These are phyloP conservation scores for Hymenochaete sp. DNA, from an alignment of 1,284 basidiomycete genomes.

Conservation along the genomic window DNA sequence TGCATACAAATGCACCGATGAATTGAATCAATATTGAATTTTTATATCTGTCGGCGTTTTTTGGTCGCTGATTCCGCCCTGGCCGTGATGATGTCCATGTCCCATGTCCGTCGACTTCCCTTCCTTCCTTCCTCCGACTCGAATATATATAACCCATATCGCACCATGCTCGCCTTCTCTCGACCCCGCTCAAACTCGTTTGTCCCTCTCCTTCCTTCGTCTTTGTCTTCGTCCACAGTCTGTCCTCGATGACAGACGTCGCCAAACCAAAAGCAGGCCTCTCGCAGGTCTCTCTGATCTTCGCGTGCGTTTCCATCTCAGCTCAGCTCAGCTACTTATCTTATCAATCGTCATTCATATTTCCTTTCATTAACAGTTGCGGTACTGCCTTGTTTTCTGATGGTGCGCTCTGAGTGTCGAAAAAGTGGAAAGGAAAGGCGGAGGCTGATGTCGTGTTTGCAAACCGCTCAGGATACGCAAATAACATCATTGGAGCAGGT, in stretches of 20 bases:
- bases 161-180: too few species aligned
- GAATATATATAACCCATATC: too few species aligned
- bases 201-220: background rate
- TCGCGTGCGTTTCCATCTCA: constrained; percentile 48
- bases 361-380: constrained; percentile 51
- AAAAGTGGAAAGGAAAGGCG: background rate
- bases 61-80: too few species aligned
- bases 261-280: constrained; percentile 21
- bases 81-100: too few species aligned
- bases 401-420: constrained; percentile 37
- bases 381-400: constrained; percentile 85
- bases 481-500: constrained; percentile 71
- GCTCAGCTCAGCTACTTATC: background rate
- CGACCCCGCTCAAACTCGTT: too few species aligned
- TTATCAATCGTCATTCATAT: background rate
- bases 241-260: constrained; percentile 5
- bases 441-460: constrained; percentile 7
- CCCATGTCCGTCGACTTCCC: too few species aligned
- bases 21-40: too few species aligned
- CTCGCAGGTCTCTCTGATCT: constrained; percentile 63
- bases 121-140: too few species aligned
- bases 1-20: too few species aligned
- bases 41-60: too few species aligned
- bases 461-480: constrained; percentile 58
- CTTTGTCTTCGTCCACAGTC: background rate